These are phyloP conservation scores for Scalesia atractyloides DNA, from an alignment of 129 eudicot species.

Conservation along the genomic window DNA sequence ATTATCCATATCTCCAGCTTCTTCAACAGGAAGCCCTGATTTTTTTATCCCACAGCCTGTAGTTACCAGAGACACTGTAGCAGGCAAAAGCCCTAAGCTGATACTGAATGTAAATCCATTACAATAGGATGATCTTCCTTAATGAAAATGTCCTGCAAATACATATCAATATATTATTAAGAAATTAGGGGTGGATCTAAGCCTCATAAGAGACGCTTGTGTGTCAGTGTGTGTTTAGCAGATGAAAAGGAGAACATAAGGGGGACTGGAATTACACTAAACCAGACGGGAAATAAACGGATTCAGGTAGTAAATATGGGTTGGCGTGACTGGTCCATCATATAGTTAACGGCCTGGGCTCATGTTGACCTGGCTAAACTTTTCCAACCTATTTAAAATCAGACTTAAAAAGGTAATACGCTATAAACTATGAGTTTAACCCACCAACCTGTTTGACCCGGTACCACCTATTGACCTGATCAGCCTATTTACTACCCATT, in stretches of 20 bases:
- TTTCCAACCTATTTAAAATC: not conserved
- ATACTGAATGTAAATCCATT: conserved; percentile 60
- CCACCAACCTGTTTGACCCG: not conserved
- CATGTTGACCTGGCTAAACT: not conserved
- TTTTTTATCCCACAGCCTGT: conserved; percentile 89
- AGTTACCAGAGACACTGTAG: conserved; percentile 63
- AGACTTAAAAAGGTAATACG: not conserved
- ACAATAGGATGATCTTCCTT: conserved; percentile 97
- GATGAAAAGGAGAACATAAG: not conserved
- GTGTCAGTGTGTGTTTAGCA: conserved; percentile 1
- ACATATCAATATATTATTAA: conserved; percentile 17
- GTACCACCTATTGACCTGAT: not conserved
- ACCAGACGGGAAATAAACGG: not conserved
- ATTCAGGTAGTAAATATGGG: not conserved
- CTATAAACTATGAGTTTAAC: not conserved
- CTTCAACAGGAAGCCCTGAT: conserved; percentile 73
- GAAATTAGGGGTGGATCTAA: not conserved
- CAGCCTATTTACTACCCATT: not conserved
- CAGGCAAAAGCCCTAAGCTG: conserved; percentile 88
- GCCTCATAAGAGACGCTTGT: not conserved
- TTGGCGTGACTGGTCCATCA: not conserved
- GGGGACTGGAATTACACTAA: not conserved
- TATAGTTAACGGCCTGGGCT: not conserved
- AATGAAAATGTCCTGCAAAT: conserved; percentile 57
- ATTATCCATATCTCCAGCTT: conserved; percentile 61